Evolutionary conservation across 192 early-diverging fungal genomes (phyloP), one percentile per base, ranked within the genome.

Genomic region (Chytriomyces hyalinus): DNA sequence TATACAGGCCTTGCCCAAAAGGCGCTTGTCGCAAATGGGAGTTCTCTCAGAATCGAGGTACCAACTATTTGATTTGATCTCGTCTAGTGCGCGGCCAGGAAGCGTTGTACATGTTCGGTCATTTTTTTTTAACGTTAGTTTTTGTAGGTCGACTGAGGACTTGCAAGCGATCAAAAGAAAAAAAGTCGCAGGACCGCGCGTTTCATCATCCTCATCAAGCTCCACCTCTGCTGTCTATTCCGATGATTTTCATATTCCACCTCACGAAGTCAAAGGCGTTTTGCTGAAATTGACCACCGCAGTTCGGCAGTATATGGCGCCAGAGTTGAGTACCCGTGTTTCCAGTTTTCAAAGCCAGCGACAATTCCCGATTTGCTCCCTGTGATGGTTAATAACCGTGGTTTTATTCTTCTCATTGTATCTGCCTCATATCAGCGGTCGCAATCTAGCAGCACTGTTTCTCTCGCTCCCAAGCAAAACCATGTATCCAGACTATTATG

Each of bases 401-500:
- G 3, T 59, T 20, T n/a, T 65, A 15, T 65, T 45, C 45, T 17
- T 22, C 59, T 53, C 11, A 22, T 28, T 20, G n/a, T 50, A 28
- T 49, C 17, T 22, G 53, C 20, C 4, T 53, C 10, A 49, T 36
- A 36, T 36, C 46, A 83, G 84, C 13, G 90, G 91, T 11, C 90
- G 91, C 22, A 80, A 86, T n/a, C 81, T 94, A 28, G 84, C 92
- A 46, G 93, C 94, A 49, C 83, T 90, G 49, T 98, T 97, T 80
- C 82, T 92, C 53, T 87, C 93, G 15, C 82, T 96, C 6, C 95
- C 95, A 0, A 84, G 87, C 24, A 83, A 87, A 68, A 85, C 87
- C 15, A 88, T 92, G 60, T 98, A 95, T 76, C 95, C 96, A 0
- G 96, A 98, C 69, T 98, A 97, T 80, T 97, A 94, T 79, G 85